These are phyloP conservation scores for Bipolaris zeicola DNA, from an alignment of 2,329 filamentous ascomycete genomes.

Conservation along the genomic window DNA sequence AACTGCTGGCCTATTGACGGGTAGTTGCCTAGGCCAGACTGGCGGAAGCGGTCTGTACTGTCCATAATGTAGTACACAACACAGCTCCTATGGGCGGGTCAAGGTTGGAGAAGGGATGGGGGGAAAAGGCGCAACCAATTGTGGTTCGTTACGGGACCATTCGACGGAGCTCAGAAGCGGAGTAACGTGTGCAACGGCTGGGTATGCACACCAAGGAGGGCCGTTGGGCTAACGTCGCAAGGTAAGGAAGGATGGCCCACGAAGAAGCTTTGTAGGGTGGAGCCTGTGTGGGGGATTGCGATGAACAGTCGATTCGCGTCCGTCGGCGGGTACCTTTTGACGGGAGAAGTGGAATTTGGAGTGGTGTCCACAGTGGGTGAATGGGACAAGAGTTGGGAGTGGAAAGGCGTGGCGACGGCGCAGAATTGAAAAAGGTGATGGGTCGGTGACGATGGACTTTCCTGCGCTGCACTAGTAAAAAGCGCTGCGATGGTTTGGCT, in stretches of 20 bases:
- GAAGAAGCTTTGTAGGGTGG: conserved; percentile 41
- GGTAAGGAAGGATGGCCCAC: conserved; percentile 36
- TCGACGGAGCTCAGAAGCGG: conserved; percentile 34
- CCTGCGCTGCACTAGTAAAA: conserved; percentile 19
- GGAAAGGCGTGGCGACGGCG: conserved; percentile 21
- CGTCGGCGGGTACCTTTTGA: conserved; percentile 26
- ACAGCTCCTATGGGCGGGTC: conserved; percentile 7
- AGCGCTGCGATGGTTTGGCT: conserved; percentile 33
- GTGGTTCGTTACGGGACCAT: conserved; percentile 37
- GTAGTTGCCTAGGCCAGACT: conserved; percentile 42
- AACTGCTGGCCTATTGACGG: conserved; percentile 40
- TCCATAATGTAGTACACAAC: conserved; percentile 37
- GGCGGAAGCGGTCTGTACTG: conserved; percentile 42
- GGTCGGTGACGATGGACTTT: conserved; percentile 20
- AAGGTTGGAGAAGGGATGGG: conserved; percentile 23
- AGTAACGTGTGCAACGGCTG: conserved; percentile 32
- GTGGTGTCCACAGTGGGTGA: conserved; percentile 24
- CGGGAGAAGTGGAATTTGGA: conserved; percentile 24
- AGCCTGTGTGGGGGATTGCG: conserved; percentile 43
- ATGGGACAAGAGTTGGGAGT: conserved; percentile 13
- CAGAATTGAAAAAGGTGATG: conserved; percentile 23
- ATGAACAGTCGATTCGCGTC: conserved; percentile 31
- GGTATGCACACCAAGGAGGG: conserved; percentile 29
- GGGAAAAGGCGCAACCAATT: conserved; percentile 41
- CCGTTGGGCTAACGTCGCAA: conserved; percentile 32